These are phyloP conservation scores for Wickerhamiella galacta DNA, from an alignment of 805 yeast genomes.

Conservation along the genomic window DNA sequence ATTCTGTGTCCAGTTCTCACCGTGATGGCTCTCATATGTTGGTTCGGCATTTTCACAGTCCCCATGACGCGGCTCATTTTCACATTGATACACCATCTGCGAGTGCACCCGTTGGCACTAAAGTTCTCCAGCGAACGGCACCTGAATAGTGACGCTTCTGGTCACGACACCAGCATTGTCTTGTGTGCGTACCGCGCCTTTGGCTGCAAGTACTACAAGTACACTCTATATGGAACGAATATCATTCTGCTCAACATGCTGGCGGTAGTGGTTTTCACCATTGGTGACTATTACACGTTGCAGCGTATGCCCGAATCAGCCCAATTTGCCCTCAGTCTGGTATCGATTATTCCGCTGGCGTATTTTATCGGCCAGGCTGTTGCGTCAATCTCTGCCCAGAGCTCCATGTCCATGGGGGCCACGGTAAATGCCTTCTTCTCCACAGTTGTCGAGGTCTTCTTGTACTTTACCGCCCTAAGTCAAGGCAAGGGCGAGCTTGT, in stretches of 20 bases:
- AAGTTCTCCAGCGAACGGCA: constrained; percentile 33
- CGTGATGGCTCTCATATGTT: constrained; percentile 41
- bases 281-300: constrained; percentile 54
- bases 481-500: constrained; percentile 79
- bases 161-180: constrained; percentile 31
- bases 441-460: constrained; percentile 80
- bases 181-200: constrained; percentile 85
- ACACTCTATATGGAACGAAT: constrained; percentile 91
- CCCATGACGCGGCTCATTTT: constrained; percentile 78
- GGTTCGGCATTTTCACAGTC: constrained; percentile 76
- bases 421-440: constrained; percentile 96
- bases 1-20: constrained; percentile 51
- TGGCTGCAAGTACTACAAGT: constrained; percentile 87
- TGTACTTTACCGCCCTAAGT: constrained; percentile 78
- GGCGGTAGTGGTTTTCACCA: constrained; percentile 64
- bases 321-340: constrained; percentile 57
- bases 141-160: too few species aligned
- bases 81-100: constrained; percentile 55
- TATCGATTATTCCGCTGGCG: constrained; percentile 83
- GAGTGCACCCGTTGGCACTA: constrained; percentile 84
- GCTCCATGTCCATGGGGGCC: constrained; percentile 98
- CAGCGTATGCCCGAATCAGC: constrained; percentile 34
- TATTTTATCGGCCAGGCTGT: constrained; percentile 97
- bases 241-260: constrained; percentile 77
- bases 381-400: constrained; percentile 96